Percentiles rank a stretch among this genome's conserved stretches.
phyloP scores from a whole-genome alignment of 768 basidiomycete genomes.

The Scleroderma bovista region DNA sequence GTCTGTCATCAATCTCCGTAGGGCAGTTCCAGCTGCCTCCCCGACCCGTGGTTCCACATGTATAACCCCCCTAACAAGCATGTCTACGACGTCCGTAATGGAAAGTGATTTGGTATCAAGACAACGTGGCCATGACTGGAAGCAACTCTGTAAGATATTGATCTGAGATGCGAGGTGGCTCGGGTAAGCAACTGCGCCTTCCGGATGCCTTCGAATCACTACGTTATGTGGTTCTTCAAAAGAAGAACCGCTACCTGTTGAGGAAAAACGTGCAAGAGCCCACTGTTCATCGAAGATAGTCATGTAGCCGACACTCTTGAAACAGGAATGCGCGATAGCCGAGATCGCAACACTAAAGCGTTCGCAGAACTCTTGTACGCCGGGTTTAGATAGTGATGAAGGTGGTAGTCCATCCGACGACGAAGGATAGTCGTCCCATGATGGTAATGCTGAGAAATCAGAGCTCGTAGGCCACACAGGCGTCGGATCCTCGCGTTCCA shows the following conservation, averaged over 20 bases:
- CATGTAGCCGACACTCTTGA: conserved; percentile 66
- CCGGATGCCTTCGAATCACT: conserved; percentile 62
- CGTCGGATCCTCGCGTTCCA: conserved; percentile 64
- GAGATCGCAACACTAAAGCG: conserved; percentile 54
- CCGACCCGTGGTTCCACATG: conserved; percentile 77
- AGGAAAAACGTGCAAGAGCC: conserved; percentile 49
- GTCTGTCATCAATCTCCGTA: conserved; percentile 71
- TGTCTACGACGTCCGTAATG: conserved; percentile 61
- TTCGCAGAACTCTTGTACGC: conserved; percentile 69
- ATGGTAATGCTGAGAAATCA: conserved; percentile 54
- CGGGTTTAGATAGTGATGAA: conserved; percentile 51
- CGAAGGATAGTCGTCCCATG: conserved; percentile 62
- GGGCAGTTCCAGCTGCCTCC: conserved; percentile 59
- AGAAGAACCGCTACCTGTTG: conserved; percentile 33
- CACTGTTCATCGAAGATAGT: conserved; percentile 84
- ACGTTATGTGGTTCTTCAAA: conserved; percentile 70
- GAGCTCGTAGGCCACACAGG: conserved; percentile 76
- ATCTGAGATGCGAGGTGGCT: conserved; percentile 55
- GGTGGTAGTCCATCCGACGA: conserved; percentile 60
- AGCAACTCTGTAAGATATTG: conserved; percentile 65
- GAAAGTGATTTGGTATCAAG: conserved; percentile 50
- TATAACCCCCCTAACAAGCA: conserved; percentile 75
- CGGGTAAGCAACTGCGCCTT: conserved; percentile 64
- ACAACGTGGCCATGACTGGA: conserved; percentile 82
- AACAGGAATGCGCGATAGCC: conserved; percentile 52